Evolutionary conservation across 1,284 basidiomycete species (phyloP), one percentile per base, ranked within the genome.

Genomic region (Laetiporus sulphureus): DNA sequence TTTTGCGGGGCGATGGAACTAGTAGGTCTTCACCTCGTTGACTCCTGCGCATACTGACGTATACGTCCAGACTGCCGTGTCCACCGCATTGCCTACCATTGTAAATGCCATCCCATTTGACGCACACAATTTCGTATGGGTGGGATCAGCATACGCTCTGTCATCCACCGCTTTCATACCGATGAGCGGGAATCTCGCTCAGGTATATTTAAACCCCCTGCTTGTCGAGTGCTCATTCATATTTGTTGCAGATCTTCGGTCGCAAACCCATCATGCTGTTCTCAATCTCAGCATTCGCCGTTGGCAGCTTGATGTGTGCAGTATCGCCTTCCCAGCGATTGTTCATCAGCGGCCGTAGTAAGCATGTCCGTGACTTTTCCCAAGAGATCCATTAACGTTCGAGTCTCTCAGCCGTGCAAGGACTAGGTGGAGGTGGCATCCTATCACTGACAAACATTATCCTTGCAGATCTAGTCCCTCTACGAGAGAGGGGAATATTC

Each of bases 341-440:
- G 63, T 55, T 73, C 32, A 66, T 70, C 42, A 65, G 59, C 20
- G 65, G 60, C 2, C 54, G 71, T n/a, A 43, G 22, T 51, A 7
- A 30, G 45, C 15, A 13, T 42, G 32, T 36, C 27, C 5, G 30
- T 37, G 7, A 27, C 5, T 33, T 38, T 7, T 29, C 37, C 38
- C 22, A 13, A 11, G 18, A 29, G 19, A 12, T 31, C 8, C 8
- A 15, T 13, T 20, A 5, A 38, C 6, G 7, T n/a, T n/a, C n/a
- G n/a, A n/a, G 3, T n/a, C 7, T 4, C 21, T 0, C 32, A 49
- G 51, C 65, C 2, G 51, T 76, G 4, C 72, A 75, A 46, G 73
- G 74, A n/a, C 51, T 75, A 33, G 74, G 75, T 6, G 69, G 68
- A 5, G 73, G 74, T 7, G 68, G 66, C 4, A 70, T 75, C 40